These are phyloP conservation scores for Paramecium caudatum DNA, from an alignment of 73 alveolate genomes.

Conservation along the genomic window DNA sequence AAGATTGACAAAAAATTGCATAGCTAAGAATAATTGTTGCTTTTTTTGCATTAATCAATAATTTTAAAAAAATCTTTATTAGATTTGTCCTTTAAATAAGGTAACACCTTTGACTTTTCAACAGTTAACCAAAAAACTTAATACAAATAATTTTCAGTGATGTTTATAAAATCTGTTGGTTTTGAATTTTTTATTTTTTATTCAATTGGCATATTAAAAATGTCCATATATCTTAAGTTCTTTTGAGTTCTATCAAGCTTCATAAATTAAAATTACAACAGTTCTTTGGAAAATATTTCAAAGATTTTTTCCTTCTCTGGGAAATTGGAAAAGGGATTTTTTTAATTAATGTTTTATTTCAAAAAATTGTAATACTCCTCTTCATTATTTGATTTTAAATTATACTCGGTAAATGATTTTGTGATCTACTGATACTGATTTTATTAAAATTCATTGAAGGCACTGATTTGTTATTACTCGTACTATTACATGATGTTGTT, in stretches of 20 bases:
- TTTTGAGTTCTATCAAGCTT: not conserved
- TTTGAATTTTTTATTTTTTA: not conserved
- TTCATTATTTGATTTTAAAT: not conserved
- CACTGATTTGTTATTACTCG: not conserved
- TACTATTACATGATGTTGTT: not conserved
- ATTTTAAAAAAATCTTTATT: too few relatives aligned
- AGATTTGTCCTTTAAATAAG: too few relatives aligned
- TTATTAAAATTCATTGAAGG: not conserved
- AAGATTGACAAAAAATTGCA: too few relatives aligned
- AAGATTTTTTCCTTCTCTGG: not conserved
- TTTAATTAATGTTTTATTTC: not conserved
- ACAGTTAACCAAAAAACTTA: too few relatives aligned
- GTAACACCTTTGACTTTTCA: too few relatives aligned
- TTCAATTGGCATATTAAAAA: not conserved
- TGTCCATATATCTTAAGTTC: not conserved
- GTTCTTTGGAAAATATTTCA: not conserved
- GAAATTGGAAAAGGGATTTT: not conserved
- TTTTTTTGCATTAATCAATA: too few relatives aligned
- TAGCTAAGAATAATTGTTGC: too few relatives aligned
- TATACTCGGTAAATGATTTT: not conserved
- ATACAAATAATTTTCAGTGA: not conserved
- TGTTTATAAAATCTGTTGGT: not conserved
- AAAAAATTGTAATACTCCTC: not conserved
- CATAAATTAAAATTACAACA: not conserved
- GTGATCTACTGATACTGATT: not conserved